Conservation (phyloP, 768 basidiomycete species). For the Amanita rimosa region DNA sequence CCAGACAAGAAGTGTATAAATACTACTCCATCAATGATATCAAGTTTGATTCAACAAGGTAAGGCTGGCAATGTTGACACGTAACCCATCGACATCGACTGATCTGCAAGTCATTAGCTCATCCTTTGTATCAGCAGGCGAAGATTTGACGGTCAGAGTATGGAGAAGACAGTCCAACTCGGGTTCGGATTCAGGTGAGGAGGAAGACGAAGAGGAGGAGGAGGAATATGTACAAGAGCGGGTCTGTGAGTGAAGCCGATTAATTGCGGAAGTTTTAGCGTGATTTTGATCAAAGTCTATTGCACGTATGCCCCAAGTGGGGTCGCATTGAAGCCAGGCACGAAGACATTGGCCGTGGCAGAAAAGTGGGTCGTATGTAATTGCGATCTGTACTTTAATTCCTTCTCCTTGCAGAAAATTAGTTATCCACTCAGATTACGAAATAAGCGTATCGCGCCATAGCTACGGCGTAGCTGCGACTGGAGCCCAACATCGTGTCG, state of each 20-base stretch:
- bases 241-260: slow-evolving; percentile 2
- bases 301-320: slow-evolving; percentile 26
- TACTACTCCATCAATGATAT: slow-evolving; percentile 47
- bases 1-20: slow-evolving; percentile 16
- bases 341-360: slow-evolving; percentile 28
- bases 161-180: slow-evolving; percentile 21
- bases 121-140: slow-evolving; percentile 35
- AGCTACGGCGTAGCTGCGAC: slow-evolving; percentile 8
- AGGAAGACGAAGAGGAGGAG: slow-evolving; percentile 7
- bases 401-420: slow-evolving; percentile 13
- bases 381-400: background rate
- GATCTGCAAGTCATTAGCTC: slow-evolving; percentile 18
- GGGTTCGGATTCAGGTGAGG: no score
- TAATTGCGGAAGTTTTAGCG: background rate
- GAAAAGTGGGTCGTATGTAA: slow-evolving; percentile 19
- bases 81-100: background rate
- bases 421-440: slow-evolving; percentile 11
- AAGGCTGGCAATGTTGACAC: slow-evolving; percentile 7
- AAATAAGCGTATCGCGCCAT: slow-evolving; percentile 6
- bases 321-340: slow-evolving; percentile 31
- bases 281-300: background rate
- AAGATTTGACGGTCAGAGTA: slow-evolving; percentile 28
- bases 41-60: slow-evolving; percentile 41
- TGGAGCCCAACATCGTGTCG: slow-evolving; percentile 20
- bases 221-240: slow-evolving; percentile 8